Conservation (phyloP, 305 asterid species). For the Rubia tinctorum region DNA sequence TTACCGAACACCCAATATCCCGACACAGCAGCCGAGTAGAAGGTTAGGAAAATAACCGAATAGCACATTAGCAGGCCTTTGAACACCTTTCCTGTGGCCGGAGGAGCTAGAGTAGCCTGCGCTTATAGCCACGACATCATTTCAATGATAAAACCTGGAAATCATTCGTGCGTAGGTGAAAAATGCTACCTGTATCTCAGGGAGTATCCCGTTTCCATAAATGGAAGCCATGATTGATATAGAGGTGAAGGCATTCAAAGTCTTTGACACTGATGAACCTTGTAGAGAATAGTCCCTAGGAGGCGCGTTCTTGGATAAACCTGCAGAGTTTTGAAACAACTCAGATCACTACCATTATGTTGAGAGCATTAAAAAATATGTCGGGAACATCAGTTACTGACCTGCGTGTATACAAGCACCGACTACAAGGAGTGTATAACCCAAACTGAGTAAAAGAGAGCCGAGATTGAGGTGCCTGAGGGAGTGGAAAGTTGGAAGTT, state of each 20-base stretch:
- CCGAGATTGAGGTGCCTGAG: constrained; percentile 79
- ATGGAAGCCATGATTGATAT: constrained; percentile 92
- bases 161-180: neutral
- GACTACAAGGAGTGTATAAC: constrained; percentile 80
- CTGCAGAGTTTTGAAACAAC: constrained; percentile 34
- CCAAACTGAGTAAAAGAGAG: constrained; percentile 77
- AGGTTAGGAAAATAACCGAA: constrained; percentile 64
- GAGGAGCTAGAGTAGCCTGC: constrained; percentile 98
- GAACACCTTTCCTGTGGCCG: constrained; percentile 89
- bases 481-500: constrained; percentile 91
- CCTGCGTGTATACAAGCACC: constrained; percentile 88
- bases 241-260: constrained; percentile 75
- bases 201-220: constrained; percentile 88
- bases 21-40: constrained; percentile 82
- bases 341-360: constrained; percentile 16
- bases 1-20: constrained; percentile 96
- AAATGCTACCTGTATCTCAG: constrained; percentile 78
- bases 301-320: constrained; percentile 63
- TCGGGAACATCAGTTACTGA: constrained; percentile 18
- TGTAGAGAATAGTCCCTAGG: constrained; percentile 71
- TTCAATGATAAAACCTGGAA: neutral
- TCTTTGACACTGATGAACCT: constrained; percentile 51
- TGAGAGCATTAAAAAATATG: neutral
- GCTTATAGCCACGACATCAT: neutral
- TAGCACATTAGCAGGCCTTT: constrained; percentile 91